Conservation (phyloP, 192 early-diverging fungal species). For the Rhizophagus sp. region DNA sequence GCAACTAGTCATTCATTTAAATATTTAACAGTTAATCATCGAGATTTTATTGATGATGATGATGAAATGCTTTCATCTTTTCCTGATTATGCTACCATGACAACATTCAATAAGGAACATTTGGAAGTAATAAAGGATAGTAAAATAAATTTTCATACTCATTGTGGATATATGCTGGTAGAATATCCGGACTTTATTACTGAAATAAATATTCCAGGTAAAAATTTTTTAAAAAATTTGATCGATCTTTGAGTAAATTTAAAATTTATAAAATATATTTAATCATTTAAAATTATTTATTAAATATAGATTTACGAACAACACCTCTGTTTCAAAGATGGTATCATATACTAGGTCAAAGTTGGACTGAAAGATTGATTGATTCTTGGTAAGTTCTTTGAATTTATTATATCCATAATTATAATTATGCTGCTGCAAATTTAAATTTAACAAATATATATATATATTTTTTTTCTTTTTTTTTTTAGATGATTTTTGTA, state of each 20-base stretch:
- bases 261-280: too few relatives aligned
- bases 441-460: too few relatives aligned
- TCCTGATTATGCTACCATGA: not conserved
- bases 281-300: not conserved
- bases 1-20: not conserved
- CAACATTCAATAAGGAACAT: not conserved
- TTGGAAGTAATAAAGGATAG: not conserved
- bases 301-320: not conserved
- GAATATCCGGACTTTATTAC: not conserved
- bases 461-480: too few relatives aligned
- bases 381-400: not conserved
- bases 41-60: not conserved
- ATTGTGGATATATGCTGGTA: not conserved
- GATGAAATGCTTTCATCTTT: not conserved
- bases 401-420: too few relatives aligned
- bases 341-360: not conserved
- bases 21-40: not conserved
- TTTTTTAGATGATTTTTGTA: too few relatives aligned
- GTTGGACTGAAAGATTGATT: not conserved
- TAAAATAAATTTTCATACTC: not conserved
- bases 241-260: too few relatives aligned
- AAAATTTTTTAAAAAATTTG: too few relatives aligned
- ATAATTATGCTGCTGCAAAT: too few relatives aligned
- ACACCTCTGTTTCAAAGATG: not conserved
- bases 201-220: not conserved